phyloP scores from a whole-genome alignment of 768 basidiomycete genomes.

The Hysterangium stoloniferum region DNA sequence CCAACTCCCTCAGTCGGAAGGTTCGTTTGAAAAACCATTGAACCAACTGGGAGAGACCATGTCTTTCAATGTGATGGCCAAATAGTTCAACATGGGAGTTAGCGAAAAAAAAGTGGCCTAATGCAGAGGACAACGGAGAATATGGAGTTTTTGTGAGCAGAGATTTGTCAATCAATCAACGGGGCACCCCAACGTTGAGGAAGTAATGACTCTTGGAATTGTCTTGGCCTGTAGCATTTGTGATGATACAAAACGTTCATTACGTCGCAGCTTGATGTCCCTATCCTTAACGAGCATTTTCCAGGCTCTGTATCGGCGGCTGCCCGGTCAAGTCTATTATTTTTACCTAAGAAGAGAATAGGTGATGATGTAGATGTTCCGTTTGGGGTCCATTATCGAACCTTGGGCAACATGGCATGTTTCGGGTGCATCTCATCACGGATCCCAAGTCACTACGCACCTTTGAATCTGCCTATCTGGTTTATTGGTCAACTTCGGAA shows the following conservation, averaged over 20 bases:
- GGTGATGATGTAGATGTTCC: constrained; percentile 40
- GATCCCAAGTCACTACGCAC: constrained; percentile 41
- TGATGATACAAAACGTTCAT: constrained; percentile 47
- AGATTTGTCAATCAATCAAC: constrained; percentile 63
- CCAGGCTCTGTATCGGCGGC: constrained; percentile 50
- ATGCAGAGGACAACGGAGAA: constrained; percentile 12
- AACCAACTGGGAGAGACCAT: too few species aligned
- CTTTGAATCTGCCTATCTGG: constrained; percentile 49
- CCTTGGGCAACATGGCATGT: constrained; percentile 87
- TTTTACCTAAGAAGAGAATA: constrained; percentile 34
- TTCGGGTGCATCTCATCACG: constrained; percentile 85
- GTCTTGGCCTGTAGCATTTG: constrained; percentile 73
- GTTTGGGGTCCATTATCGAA: constrained; percentile 76
- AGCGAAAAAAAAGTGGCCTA: constrained; percentile 55
- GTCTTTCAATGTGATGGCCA: too few species aligned
- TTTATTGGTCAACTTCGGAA: too few species aligned
- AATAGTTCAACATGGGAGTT: constrained; percentile 47
- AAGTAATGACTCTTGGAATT: constrained; percentile 82
- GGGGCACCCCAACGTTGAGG: constrained; percentile 43
- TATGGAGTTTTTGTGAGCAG: constrained; percentile 90
- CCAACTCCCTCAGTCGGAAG: too few species aligned
- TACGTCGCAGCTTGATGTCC: constrained; percentile 17
- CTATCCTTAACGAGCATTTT: constrained; percentile 39
- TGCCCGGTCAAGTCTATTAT: constrained; percentile 52
- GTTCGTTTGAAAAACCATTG: too few species aligned